A percentile compares a stretch with the other conserved stretches of the same genome.
phyloP scores from a whole-genome alignment of 768 basidiomycete species.

The Suillus cothurnatus region DNA sequence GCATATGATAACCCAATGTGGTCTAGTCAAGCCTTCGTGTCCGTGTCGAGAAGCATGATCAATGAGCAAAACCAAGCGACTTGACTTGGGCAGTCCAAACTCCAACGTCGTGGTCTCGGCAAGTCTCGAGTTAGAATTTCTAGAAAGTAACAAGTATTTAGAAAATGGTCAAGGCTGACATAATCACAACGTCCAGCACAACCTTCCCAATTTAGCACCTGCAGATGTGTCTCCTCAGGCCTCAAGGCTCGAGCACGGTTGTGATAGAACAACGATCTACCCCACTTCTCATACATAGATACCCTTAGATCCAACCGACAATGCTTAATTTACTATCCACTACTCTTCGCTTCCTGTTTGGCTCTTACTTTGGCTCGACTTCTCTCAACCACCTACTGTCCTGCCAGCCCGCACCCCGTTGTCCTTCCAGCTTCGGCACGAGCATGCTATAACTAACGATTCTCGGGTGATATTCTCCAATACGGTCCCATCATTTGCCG shows the following conservation, averaged over 20 bases:
- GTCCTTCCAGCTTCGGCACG: conserved; percentile 66
- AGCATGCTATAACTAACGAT: conserved; percentile 55
- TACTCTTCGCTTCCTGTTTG: conserved; percentile 44
- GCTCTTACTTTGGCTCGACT: conserved; percentile 42
- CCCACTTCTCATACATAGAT: conserved; percentile 2
- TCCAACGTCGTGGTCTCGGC: background rate
- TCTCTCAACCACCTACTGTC: conserved; percentile 16
- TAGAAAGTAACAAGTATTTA: too few relatives aligned
- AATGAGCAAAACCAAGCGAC: background rate
- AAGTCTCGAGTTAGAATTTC: background rate
- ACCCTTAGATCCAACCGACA: conserved; percentile 9
- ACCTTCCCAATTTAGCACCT: background rate
- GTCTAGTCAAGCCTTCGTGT: background rate
- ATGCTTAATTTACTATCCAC: conserved; percentile 37
- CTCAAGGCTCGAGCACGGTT: background rate
- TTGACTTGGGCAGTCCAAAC: background rate
- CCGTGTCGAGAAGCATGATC: background rate
- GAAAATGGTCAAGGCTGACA: background rate
- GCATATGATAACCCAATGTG: background rate
- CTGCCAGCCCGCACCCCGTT: conserved; percentile 39
- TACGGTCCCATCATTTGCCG: conserved; percentile 15
- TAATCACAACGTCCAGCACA: background rate
- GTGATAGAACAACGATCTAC: background rate
- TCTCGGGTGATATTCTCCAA: conserved; percentile 65
- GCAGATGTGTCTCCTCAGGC: background rate